A percentile compares a stretch with the other conserved stretches of the same genome.
phyloP scores from a whole-genome alignment of 2,329 filamentous ascomycete genomes.

The Fusarium nanum region DNA sequence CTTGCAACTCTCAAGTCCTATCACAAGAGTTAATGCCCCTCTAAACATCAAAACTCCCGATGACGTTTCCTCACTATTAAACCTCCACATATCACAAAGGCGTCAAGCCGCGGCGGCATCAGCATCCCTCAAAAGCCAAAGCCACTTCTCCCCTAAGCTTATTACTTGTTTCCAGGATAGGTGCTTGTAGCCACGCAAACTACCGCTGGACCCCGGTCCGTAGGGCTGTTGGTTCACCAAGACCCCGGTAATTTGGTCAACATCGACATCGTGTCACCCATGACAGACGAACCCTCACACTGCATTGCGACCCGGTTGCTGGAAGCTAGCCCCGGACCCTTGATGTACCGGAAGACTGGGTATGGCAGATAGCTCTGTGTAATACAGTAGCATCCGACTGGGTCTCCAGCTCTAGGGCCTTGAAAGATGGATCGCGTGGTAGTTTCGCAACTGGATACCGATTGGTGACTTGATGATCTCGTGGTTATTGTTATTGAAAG shows the following conservation, averaged over 20 bases:
- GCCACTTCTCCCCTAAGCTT: not conserved
- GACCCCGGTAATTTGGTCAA: not conserved
- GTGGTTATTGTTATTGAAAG: not conserved
- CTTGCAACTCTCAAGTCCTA: not conserved
- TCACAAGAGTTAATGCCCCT: not conserved
- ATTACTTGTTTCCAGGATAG: not conserved
- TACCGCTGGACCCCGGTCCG: not conserved
- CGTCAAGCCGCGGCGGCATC: slow-evolving; percentile 7
- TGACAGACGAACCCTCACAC: not conserved
- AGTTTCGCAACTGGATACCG: not conserved
- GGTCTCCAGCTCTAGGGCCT: not conserved
- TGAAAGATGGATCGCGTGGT: not conserved
- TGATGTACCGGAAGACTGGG: not conserved
- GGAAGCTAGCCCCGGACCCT: not conserved
- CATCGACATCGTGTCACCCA: not conserved
- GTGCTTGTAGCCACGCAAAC: not conserved
- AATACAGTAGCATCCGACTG: not conserved
- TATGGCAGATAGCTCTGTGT: not conserved
- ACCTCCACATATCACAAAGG: not conserved
- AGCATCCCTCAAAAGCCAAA: not conserved
- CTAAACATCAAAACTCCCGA: not conserved
- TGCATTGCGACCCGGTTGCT: not conserved
- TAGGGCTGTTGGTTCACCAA: not conserved
- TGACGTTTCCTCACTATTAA: not conserved
- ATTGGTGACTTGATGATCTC: not conserved